Evolutionary conservation across 176 grass and related monocot species (phyloP).

Genomic region (Rhynchospora tenuis): DNA sequence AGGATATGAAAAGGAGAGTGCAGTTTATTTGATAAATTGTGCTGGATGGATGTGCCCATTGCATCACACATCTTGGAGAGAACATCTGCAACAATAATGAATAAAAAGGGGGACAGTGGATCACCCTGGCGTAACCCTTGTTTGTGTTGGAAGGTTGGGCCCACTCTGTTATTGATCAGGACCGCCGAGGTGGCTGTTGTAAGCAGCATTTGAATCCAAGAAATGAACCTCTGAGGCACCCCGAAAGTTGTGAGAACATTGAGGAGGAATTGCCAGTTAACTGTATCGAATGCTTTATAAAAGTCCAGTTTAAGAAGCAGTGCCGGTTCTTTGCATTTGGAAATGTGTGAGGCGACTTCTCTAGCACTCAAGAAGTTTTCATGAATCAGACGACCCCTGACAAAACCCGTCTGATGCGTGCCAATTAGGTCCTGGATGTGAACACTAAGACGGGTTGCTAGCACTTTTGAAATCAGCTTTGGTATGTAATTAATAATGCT

Average conservation of each 20-base stretch:
- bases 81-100: neutral
- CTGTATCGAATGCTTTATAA: too few relatives aligned
- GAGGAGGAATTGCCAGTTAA: neutral
- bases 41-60: too few relatives aligned
- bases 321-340: too few relatives aligned
- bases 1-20: too few relatives aligned
- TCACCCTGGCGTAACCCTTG: neutral
- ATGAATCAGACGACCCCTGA: neutral
- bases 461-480: neutral
- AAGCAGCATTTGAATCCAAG: neutral
- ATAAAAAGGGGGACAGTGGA: neutral
- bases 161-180: neutral
- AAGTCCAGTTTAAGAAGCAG: too few relatives aligned
- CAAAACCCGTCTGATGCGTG: neutral
- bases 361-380: neutral
- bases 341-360: too few relatives aligned
- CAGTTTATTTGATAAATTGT: too few relatives aligned
- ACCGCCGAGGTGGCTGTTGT: neutral
- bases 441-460: neutral
- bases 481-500: neutral
- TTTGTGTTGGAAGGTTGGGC: neutral
- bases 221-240: neutral
- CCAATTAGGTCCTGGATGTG: neutral
- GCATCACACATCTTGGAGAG: neutral
- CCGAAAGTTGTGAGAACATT: neutral